A percentile compares a stretch with the other conserved stretches of the same genome.
Evolutionary conservation across 352 stramenopile species (phyloP).

Genomic region (Phytophthora syringae): DNA sequence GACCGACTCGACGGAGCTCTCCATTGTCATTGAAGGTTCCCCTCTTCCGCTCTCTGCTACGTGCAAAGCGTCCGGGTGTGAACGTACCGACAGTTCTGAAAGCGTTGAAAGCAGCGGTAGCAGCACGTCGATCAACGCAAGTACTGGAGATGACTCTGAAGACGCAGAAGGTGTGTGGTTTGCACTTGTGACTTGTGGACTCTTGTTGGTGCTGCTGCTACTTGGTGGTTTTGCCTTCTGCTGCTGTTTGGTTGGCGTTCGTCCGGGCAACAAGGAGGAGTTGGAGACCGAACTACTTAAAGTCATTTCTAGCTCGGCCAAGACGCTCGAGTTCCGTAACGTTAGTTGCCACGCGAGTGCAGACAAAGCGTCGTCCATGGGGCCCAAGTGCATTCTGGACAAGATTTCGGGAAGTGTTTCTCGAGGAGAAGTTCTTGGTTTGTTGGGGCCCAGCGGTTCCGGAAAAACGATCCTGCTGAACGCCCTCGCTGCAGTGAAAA

Average conservation of each 20-base stretch:
- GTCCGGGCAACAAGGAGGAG: slow-evolving; percentile 6
- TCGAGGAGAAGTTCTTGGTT: slow-evolving; percentile 61
- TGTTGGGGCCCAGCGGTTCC: slow-evolving; percentile 72
- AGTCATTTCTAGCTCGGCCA: slow-evolving; percentile 46
- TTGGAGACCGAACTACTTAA: slow-evolving; percentile 47
- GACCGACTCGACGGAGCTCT: slow-evolving; percentile 43
- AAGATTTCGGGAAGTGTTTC: slow-evolving; percentile 54
- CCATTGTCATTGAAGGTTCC: slow-evolving; percentile 71
- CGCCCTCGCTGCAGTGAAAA: slow-evolving; percentile 69
- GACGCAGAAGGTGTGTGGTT: slow-evolving; percentile 7
- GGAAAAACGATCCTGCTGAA: slow-evolving; percentile 84
- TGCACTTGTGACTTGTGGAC: slow-evolving; percentile 23
- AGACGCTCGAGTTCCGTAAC: slow-evolving; percentile 55
- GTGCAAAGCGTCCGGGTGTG: slow-evolving; percentile 68
- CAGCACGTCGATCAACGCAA: slow-evolving; percentile 19
- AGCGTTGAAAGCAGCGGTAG: slow-evolving; percentile 12
- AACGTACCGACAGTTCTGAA: slow-evolving; percentile 27
- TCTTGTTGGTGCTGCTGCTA: slow-evolving; percentile 15
- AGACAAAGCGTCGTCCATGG: background rate
- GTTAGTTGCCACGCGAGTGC: slow-evolving; percentile 48
- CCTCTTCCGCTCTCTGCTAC: slow-evolving; percentile 72
- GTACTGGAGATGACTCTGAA: slow-evolving; percentile 7
- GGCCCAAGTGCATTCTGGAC: slow-evolving; percentile 54
- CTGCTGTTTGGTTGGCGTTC: slow-evolving; percentile 13
- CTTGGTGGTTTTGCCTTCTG: slow-evolving; percentile 25